Conservation (phyloP, 148 eudicot genomes). For the Polygonum maritimum region DNA sequence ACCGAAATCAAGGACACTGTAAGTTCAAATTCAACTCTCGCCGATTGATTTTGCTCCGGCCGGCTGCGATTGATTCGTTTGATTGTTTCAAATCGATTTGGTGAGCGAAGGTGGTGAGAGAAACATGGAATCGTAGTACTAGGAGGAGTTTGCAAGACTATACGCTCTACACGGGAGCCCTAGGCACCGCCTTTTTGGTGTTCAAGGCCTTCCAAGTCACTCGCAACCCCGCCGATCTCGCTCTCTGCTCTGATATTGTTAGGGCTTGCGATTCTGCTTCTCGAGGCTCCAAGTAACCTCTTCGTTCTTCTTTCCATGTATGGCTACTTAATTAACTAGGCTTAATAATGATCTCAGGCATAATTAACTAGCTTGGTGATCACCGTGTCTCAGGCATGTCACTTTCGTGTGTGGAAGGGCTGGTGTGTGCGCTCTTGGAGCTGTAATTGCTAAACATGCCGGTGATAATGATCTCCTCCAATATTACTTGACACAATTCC, state of each 20-base stretch:
- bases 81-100: background rate
- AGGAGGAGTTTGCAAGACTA: slow-evolving; percentile 26
- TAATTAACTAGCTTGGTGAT: background rate
- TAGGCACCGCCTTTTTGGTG: slow-evolving; percentile 60
- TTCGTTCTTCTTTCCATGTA: background rate
- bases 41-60: background rate
- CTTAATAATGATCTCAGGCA: too few species aligned
- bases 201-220: slow-evolving; percentile 39
- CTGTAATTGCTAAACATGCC: slow-evolving; percentile 43
- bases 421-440: slow-evolving; percentile 74
- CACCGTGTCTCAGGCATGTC: slow-evolving; percentile 30
- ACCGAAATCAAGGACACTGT: slow-evolving; percentile 46
- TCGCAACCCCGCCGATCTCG: slow-evolving; percentile 32
- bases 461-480: slow-evolving; percentile 31
- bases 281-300: slow-evolving; percentile 23
- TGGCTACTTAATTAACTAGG: background rate
- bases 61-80: background rate
- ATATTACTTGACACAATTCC: slow-evolving; percentile 39
- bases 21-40: background rate
- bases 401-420: slow-evolving; percentile 53
- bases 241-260: slow-evolving; percentile 44
- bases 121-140: slow-evolving; percentile 39
- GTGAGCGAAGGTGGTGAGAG: slow-evolving; percentile 27
- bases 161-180: slow-evolving; percentile 40
- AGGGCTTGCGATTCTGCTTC: slow-evolving; percentile 55